These are phyloP conservation scores for Neonectria sp. DNA, from an alignment of 2,329 filamentous ascomycete species.

Conservation along the genomic window DNA sequence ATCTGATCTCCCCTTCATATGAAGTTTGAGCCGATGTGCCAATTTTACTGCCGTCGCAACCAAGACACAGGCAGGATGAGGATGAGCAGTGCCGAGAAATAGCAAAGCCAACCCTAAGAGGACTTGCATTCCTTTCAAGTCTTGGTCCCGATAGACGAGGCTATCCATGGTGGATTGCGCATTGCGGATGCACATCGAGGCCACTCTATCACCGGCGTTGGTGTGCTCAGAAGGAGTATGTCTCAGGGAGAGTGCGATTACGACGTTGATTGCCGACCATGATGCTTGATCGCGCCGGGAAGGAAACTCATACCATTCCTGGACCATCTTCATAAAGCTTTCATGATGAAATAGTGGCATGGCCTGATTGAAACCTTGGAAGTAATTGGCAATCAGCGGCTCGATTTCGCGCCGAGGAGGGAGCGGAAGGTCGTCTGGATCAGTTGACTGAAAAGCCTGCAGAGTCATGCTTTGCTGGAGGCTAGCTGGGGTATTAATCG, in stretches of 20 bases:
- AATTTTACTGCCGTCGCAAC: constrained; percentile 30
- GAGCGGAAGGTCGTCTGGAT: background rate
- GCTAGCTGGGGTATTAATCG: background rate
- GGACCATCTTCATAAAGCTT: background rate
- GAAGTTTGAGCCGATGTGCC: constrained; percentile 8
- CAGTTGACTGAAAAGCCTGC: background rate
- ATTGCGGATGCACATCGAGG: background rate
- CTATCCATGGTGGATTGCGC: constrained; percentile 21
- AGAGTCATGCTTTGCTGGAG: background rate
- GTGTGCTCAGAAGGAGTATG: background rate
- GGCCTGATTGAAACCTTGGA: background rate
- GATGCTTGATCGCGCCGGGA: background rate
- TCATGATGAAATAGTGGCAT: background rate
- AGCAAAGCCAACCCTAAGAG: constrained; percentile 14
- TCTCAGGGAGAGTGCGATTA: constrained; percentile 27
- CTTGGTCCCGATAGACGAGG: constrained; percentile 12
- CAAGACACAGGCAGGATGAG: constrained; percentile 3
- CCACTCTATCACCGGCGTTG: background rate
- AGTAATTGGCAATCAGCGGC: constrained; percentile 5
- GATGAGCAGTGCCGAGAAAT: constrained; percentile 9
- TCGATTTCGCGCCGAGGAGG: background rate
- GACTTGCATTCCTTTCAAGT: constrained; percentile 20
- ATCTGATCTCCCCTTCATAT: background rate
- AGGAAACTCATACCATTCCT: constrained; percentile 13
- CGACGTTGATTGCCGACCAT: constrained; percentile 18